Evolutionary conservation across 169 alveolate species (phyloP).

Genomic region (Neospora caninum): DNA sequence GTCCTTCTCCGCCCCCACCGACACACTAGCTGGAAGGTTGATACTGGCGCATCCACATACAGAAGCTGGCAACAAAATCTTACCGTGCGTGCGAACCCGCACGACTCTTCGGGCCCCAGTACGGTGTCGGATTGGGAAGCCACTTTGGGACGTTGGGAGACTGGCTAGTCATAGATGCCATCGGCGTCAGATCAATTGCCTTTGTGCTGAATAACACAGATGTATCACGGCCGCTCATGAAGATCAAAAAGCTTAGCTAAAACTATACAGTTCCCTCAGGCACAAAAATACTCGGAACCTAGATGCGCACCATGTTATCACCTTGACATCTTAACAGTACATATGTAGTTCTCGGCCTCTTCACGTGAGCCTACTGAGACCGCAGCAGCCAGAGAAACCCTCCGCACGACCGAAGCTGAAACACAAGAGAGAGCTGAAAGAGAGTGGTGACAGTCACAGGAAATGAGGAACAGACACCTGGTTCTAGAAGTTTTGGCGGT

Average conservation of each 20-base stretch:
- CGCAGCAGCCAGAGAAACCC: no score
- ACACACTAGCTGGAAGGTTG: no score
- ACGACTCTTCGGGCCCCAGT: constrained; percentile 85
- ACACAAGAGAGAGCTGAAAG: no score
- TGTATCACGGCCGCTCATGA: background rate
- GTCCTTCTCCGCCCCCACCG: no score
- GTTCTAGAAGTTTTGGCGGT: no score
- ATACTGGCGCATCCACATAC: no score
- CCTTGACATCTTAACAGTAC: no score
- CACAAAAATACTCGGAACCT: background rate
- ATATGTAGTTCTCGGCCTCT: no score
- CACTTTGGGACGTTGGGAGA: constrained; percentile 69
- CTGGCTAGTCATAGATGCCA: constrained; percentile 7
- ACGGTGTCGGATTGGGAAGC: constrained; percentile 84
- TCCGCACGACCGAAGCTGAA: no score
- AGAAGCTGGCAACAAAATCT: background rate
- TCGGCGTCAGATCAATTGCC: constrained; percentile 51
- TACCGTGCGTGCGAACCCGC: constrained; percentile 48
- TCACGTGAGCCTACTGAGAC: no score
- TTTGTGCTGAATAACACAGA: constrained; percentile 22
- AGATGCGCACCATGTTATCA: background rate
- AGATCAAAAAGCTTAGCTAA: background rate
- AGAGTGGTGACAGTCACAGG: no score
- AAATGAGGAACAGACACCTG: no score
- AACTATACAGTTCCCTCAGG: background rate